Percentiles rank a stretch among this genome's conserved stretches.
phyloP scores from a whole-genome alignment of 805 yeast species.

The Saccharomyces mikatae region DNA sequence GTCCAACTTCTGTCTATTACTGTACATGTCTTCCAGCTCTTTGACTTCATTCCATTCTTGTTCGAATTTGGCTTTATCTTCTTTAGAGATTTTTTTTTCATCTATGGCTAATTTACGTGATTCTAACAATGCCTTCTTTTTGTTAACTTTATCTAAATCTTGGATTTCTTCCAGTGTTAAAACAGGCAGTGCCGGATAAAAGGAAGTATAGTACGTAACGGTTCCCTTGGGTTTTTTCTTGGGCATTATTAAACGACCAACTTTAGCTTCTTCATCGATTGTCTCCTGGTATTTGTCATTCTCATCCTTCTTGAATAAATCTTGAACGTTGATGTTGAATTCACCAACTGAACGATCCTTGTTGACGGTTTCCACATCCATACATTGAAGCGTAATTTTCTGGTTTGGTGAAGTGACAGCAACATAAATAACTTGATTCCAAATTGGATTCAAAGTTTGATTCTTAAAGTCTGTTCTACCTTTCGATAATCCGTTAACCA shows the following conservation, averaged over 20 bases:
- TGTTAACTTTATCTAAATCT: conserved; percentile 43
- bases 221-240: conserved; percentile 81
- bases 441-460: conserved; percentile 68
- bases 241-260: conserved; percentile 50
- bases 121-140: conserved; percentile 32
- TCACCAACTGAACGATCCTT: conserved; percentile 84
- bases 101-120: conserved; percentile 28
- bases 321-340: conserved; percentile 59
- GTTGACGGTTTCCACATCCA: conserved; percentile 80
- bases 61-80: conserved; percentile 24
- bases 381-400: conserved; percentile 72
- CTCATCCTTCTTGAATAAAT: conserved; percentile 52
- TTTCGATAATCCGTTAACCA: conserved; percentile 67
- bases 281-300: conserved; percentile 57
- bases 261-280: conserved; percentile 47
- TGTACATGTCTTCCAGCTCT: conserved; percentile 34
- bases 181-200: conserved; percentile 80
- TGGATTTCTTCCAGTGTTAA: conserved; percentile 63
- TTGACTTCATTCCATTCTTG: conserved; percentile 26
- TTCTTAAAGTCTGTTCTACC: conserved; percentile 68
- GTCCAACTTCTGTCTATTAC: conserved; percentile 42
- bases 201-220: conserved; percentile 63
- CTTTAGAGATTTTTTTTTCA: conserved; percentile 26
- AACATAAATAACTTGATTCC: conserved; percentile 75
- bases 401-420: conserved; percentile 81